A percentile compares a stretch with the other conserved stretches of the same genome.
phyloP scores from a whole-genome alignment of 2,329 filamentous ascomycete species.

The Fusarium ramigenum region DNA sequence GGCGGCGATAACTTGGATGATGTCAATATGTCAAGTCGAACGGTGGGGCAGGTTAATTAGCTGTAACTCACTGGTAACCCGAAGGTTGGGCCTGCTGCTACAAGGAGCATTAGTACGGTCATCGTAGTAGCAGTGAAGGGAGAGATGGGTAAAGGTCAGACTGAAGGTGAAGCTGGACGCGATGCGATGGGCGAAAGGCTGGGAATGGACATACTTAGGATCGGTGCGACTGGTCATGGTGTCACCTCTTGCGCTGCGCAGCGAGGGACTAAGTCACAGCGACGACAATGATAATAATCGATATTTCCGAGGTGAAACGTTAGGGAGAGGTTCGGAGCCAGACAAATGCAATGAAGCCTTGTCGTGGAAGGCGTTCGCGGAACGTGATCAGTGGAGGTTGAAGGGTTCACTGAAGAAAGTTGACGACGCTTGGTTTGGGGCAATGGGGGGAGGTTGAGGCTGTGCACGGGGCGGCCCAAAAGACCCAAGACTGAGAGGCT shows the following conservation, averaged over 20 bases:
- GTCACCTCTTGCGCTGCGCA: conserved; percentile 43
- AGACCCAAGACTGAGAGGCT: conserved; percentile 24
- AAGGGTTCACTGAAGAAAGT: conserved; percentile 40
- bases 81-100: conserved; percentile 85
- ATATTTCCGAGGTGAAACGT: conserved; percentile 9
- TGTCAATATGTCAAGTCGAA: conserved; percentile 49
- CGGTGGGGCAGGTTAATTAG: conserved; percentile 33
- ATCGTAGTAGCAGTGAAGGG: not conserved
- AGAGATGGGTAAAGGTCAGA: not conserved
- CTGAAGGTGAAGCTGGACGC: not conserved
- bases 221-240: conserved; percentile 50
- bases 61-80: conserved; percentile 82
- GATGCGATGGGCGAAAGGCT: conserved; percentile 21
- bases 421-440: conserved; percentile 39
- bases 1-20: conserved; percentile 86
- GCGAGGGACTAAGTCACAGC: conserved; percentile 41
- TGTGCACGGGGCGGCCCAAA: conserved; percentile 45
- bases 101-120: conserved; percentile 44
- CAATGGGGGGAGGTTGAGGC: conserved; percentile 43
- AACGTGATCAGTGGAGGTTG: conserved; percentile 21
- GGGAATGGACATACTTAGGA: conserved; percentile 47
- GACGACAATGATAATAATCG: conserved; percentile 28
- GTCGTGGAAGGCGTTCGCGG: conserved; percentile 23
- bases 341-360: conserved; percentile 30
- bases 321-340: conserved; percentile 16